Evolutionary conservation across 176 grass and related monocot genomes (phyloP).

Genomic region (Zizania latifolia): DNA sequence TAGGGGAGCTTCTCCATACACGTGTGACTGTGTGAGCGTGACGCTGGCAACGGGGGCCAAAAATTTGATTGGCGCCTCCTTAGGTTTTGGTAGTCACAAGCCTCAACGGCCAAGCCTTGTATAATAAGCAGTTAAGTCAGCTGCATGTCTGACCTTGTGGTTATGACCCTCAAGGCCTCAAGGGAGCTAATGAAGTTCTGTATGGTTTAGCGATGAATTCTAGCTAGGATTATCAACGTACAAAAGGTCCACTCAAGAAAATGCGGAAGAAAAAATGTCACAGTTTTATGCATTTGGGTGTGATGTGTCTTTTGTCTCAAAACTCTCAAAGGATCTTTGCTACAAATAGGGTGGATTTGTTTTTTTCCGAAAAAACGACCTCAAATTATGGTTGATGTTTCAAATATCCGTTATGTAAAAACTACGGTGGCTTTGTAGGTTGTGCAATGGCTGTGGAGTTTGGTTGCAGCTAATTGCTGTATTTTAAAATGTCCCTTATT

Average conservation of each 20-base stretch:
- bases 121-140: neutral
- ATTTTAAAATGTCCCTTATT: too few species aligned
- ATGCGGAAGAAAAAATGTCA: neutral
- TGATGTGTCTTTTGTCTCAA: neutral
- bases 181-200: neutral
- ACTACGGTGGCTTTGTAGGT: neutral
- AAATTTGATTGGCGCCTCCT: neutral
- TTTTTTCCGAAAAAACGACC: too few species aligned
- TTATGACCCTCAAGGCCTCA: neutral
- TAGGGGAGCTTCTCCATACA: neutral
- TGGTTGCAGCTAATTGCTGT: neutral
- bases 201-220: neutral
- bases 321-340: neutral
- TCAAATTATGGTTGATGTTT: too few species aligned
- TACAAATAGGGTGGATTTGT: too few species aligned
- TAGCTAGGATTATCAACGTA: neutral
- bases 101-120: neutral
- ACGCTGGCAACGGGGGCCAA: conserved; percentile 18
- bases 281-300: neutral
- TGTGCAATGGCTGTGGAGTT: neutral
- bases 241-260: neutral
- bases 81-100: neutral
- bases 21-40: conserved; percentile 35
- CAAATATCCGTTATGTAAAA: too few species aligned
- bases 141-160: neutral